Conservation (phyloP, 768 basidiomycete species). For the Mycena galopus region DNA sequence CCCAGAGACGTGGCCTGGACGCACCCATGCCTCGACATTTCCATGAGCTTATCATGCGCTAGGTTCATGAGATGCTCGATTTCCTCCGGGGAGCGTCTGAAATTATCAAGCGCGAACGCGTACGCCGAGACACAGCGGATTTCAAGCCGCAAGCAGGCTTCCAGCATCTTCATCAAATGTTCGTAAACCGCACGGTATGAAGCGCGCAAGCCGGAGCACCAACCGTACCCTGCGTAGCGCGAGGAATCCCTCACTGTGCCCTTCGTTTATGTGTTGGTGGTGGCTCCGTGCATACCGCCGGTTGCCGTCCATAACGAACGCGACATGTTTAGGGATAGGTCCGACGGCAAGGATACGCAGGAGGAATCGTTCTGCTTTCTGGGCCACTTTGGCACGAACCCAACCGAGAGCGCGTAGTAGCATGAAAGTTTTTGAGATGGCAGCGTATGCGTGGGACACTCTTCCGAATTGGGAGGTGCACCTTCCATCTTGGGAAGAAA, state of each 20-base stretch:
- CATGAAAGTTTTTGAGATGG: conserved; percentile 16
- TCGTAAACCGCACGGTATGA: background rate
- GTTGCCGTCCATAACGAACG: conserved; percentile 98
- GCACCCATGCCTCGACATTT: conserved; percentile 87
- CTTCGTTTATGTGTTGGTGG: conserved; percentile 76
- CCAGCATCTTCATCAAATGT: conserved; percentile 72
- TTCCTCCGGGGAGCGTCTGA: conserved; percentile 88
- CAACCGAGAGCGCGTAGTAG: conserved; percentile 31
- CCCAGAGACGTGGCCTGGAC: conserved; percentile 39
- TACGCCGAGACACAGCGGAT: conserved; percentile 93
- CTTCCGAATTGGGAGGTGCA: background rate
- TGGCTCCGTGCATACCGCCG: conserved; percentile 85
- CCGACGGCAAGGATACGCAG: conserved; percentile 81
- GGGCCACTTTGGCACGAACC: conserved; percentile 47
- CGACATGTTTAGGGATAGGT: conserved; percentile 90
- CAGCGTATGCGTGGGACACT: background rate
- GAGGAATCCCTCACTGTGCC: conserved; percentile 88
- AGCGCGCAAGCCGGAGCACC: conserved; percentile 41
- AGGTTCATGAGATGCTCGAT: conserved; percentile 91
- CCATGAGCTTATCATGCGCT: conserved; percentile 80
- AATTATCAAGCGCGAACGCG: conserved; percentile 98
- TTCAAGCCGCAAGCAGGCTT: conserved; percentile 85
- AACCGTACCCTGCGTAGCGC: conserved; percentile 77
- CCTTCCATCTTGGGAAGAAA: background rate
- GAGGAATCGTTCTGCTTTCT: conserved; percentile 60